phyloP scores from a whole-genome alignment of 805 yeast species.

The Pichia nanzhaoensis region DNA sequence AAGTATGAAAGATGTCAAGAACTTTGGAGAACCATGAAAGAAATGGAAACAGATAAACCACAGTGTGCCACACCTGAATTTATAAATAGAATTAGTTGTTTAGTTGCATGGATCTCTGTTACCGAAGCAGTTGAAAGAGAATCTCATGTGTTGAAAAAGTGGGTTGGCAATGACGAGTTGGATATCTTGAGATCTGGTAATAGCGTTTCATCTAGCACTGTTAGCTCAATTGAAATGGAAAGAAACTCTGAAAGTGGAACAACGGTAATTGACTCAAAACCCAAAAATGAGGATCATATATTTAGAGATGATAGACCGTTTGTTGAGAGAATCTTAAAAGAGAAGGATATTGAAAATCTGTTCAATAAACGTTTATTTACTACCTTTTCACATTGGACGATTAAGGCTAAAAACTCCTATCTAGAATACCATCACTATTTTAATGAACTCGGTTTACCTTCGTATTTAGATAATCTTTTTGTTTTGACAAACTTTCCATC shows the following conservation, averaged over 20 bases:
- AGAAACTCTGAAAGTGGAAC: not conserved
- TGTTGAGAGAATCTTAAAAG: constrained; percentile 79
- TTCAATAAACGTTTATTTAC: constrained; percentile 63
- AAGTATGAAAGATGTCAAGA: constrained; percentile 62
- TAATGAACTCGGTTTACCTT: constrained; percentile 65
- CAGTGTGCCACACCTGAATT: constrained; percentile 58
- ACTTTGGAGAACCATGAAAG: constrained; percentile 72
- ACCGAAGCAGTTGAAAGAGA: constrained; percentile 63
- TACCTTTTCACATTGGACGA: constrained; percentile 73
- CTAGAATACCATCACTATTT: constrained; percentile 55
- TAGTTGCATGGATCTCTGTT: constrained; percentile 78
- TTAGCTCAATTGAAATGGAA: not conserved
- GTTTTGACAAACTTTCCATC: constrained; percentile 71
- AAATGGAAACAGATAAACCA: constrained; percentile 77
- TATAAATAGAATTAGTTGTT: constrained; percentile 59
- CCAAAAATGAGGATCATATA: constrained; percentile 22
- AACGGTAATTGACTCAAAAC: not conserved
- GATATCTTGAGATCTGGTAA: constrained; percentile 44
- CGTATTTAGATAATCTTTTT: constrained; percentile 58
- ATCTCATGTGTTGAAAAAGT: constrained; percentile 50
- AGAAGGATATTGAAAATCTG: constrained; percentile 64
- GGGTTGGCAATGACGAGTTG: constrained; percentile 82
- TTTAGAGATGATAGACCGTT: constrained; percentile 63
- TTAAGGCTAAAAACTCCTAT: constrained; percentile 70
- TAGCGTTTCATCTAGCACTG: not conserved